Conservation (phyloP, 805 yeast species). For the Yueomyces sinensis region DNA sequence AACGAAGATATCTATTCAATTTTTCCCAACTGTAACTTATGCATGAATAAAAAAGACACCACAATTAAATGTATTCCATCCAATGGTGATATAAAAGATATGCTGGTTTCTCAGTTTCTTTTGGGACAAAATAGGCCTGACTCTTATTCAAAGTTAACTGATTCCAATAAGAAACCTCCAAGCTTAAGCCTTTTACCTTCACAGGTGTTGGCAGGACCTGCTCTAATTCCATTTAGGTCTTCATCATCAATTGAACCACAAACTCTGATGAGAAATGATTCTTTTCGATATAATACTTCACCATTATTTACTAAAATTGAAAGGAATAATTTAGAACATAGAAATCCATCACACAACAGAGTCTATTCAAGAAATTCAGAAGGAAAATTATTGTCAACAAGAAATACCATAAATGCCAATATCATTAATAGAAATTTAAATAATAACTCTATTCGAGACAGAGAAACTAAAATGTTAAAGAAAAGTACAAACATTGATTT, state of each 20-base stretch:
- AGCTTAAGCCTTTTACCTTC: no score
- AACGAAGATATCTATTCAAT: conserved; percentile 9
- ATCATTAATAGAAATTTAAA: background rate
- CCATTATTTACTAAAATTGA: background rate
- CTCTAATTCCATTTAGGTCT: no score
- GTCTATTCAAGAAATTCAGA: background rate
- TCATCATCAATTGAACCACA: background rate
- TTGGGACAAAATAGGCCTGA: conserved; percentile 1
- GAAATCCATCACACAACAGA: no score
- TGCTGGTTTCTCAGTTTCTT: conserved; percentile 15
- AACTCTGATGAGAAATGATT: background rate
- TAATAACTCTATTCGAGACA: background rate
- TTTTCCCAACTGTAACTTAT: conserved; percentile 18
- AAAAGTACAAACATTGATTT: background rate
- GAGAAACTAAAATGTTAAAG: background rate
- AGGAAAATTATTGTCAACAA: background rate
- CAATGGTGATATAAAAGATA: conserved; percentile 16
- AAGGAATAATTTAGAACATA: background rate
- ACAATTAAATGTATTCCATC: conserved; percentile 17
- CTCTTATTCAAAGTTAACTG: background rate
- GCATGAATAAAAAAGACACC: conserved; percentile 5
- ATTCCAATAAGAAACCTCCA: background rate
- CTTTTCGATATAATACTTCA: no score
- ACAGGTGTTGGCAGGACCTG: no score
- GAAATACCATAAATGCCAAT: background rate